Conservation (phyloP, 1,284 basidiomycete genomes). For the Cutaneotrichosporon cyanovorans region DNA sequence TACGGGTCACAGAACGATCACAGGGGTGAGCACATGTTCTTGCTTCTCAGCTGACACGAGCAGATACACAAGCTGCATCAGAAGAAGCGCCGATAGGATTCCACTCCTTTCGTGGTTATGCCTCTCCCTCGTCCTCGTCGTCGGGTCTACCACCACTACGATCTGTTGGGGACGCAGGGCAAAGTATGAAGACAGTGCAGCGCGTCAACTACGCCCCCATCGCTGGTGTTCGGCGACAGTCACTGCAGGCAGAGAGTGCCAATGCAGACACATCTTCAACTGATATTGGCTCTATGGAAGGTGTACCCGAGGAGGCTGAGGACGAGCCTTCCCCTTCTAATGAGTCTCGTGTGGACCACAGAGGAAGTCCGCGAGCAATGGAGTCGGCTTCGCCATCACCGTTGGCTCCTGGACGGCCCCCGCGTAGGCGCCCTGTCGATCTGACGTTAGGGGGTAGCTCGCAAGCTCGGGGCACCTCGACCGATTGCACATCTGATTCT, state of each 20-base stretch:
- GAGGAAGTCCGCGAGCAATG: too few species aligned
- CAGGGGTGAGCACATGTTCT: too few species aligned
- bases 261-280: neutral
- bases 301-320: too few species aligned
- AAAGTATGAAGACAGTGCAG: too few species aligned
- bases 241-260: neutral
- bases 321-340: too few species aligned
- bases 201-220: neutral
- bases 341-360: too few species aligned
- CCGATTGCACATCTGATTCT: neutral
- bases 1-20: too few species aligned
- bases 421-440: neutral
- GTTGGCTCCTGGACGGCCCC: slow-evolving; percentile 1
- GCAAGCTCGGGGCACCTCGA: neutral
- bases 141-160: neutral
- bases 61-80: too few species aligned
- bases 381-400: neutral
- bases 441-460: neutral
- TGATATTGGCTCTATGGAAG: neutral
- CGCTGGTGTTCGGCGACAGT: neutral
- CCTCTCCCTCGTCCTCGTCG: too few species aligned
- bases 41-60: too few species aligned
- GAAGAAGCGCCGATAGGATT: too few species aligned
- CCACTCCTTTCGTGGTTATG: too few species aligned
- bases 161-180: neutral